Base-by-base conservation (phyloP, 2,329 filamentous ascomycete genomes). In the Endoconidiophora polonica region DNA sequence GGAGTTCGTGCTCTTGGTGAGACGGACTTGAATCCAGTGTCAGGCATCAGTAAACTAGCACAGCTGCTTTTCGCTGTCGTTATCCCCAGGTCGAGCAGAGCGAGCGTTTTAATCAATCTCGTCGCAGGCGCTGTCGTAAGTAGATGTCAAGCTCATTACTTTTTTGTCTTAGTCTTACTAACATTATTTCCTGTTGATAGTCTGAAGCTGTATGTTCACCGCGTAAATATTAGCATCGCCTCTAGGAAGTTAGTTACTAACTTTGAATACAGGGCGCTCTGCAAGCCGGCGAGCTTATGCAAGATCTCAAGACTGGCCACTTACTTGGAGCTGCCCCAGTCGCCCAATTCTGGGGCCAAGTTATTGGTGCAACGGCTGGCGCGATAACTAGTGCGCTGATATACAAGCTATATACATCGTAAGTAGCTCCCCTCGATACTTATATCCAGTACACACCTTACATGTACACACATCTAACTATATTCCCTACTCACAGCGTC, bases 241-340 rank as follows among this genome's bases (percentile, higher is more conserved):
- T n/a, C 10, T 33, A 12, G 20, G 18, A 14, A 36, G 7, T 18
- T 5, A 22, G 3, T 22, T 36, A 9, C 39, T 24, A n/a, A n/a
- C 42, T 44, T 24, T 20, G 10, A n/a, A 14, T 37, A 20, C 38
- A 70, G 65, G 71, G 91, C 4, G 91, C 91, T 3, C 70, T 96
- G 3, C 91, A 98, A 68, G 90, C 91, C 2, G 91, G 91, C 6
- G 91, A 98, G 63, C 77, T 98, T 50, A 85, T 98, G 75, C 91
- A 98, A 62, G 91, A 98, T 61, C 74, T 98, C 26, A 98, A 98
- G 64, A 95, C 91, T 0, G 91, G 91, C 0, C 88, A 98, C 63
- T 68, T 98, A 0, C 74, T 98, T 1, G 88, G 90, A 9, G 91
- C 91, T 0, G 84, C 86, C 3, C 91, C 91, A 0, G 91, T 84